Evolutionary conservation across 2,329 filamentous ascomycete species (phyloP).

Genomic region (Neofusicoccum ribis): DNA sequence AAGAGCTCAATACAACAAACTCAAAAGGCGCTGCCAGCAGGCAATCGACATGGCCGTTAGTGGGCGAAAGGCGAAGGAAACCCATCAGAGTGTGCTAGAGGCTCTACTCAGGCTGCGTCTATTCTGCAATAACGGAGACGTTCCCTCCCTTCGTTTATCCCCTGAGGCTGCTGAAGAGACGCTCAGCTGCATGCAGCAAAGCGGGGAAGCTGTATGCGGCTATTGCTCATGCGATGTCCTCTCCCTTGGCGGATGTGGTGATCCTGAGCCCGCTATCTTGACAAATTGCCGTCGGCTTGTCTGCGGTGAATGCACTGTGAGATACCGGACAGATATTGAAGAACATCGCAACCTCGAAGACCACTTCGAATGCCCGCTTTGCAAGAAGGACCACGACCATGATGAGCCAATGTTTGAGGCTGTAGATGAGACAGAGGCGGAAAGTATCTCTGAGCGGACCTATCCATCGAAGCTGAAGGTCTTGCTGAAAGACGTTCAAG

Average conservation of each 20-base stretch:
- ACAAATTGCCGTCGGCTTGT: slow-evolving; percentile 15
- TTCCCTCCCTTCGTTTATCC: too few relatives aligned
- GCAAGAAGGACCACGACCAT: not conserved
- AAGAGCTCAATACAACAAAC: slow-evolving; percentile 11
- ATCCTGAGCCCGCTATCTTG: slow-evolving; percentile 16
- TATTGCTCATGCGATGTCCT: slow-evolving; percentile 20
- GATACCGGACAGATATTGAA: not conserved
- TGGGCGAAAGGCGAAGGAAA: not conserved
- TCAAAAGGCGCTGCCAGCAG: slow-evolving; percentile 17
- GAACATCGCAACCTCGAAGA: not conserved
- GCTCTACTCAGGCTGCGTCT: slow-evolving; percentile 28
- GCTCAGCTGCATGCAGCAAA: slow-evolving; percentile 21
- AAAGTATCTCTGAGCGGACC: too few relatives aligned
- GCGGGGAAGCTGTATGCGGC: slow-evolving; percentile 12
- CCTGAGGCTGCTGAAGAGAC: slow-evolving; percentile 14
- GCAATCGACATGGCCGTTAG: slow-evolving; percentile 7
- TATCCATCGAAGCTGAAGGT: slow-evolving; percentile 26
- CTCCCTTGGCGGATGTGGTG: slow-evolving; percentile 4
- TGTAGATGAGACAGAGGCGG: too few relatives aligned
- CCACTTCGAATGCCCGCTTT: not conserved
- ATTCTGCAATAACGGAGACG: slow-evolving; percentile 28
- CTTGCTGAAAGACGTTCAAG: slow-evolving; percentile 26
- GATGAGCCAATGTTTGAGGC: too few relatives aligned
- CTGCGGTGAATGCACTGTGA: slow-evolving; percentile 9
- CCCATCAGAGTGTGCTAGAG: not conserved